Percentiles rank a stretch among this genome's conserved stretches.
Evolutionary conservation across 192 early-diverging fungal genomes (phyloP).

Genomic region (Funneliformis geosporum): DNA sequence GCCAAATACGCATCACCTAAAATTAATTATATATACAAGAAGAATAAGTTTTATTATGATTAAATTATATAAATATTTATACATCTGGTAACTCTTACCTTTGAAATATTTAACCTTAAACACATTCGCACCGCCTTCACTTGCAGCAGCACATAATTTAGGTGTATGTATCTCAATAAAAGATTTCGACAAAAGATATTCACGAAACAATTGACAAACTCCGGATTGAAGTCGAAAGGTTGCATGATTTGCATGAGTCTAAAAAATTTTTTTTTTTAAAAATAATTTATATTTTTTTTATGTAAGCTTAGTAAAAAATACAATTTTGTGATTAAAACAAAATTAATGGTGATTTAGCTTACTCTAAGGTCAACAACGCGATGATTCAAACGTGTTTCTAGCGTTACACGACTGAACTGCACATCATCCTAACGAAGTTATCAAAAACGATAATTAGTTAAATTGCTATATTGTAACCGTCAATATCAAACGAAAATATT

Average conservation of each 20-base stretch:
- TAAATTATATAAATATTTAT: not conserved
- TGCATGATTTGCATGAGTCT: constrained; percentile 94
- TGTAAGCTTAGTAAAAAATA: not conserved
- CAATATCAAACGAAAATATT: not conserved
- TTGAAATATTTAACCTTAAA: constrained; percentile 98
- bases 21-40: not conserved
- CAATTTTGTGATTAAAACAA: not conserved
- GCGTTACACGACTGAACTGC: constrained; percentile 71
- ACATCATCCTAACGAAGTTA: constrained; percentile 47
- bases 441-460: constrained; percentile 4
- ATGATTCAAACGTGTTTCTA: constrained; percentile 95
- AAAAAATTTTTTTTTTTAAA: no score
- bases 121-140: constrained; percentile 98
- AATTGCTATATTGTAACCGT: not conserved
- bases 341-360: constrained; percentile 25
- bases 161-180: constrained; percentile 99
- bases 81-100: constrained; percentile 47
- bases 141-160: constrained; percentile 90
- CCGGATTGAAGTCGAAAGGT: constrained; percentile 97
- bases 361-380: constrained; percentile 91
- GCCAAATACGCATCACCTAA: constrained; percentile 86
- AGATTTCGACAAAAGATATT: constrained; percentile 76
- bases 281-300: not conserved
- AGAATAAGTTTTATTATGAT: no score
- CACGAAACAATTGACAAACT: constrained; percentile 92